These are phyloP conservation scores for Hypoxylon sp. DNA, from an alignment of 2,329 filamentous ascomycete species.

Conservation along the genomic window DNA sequence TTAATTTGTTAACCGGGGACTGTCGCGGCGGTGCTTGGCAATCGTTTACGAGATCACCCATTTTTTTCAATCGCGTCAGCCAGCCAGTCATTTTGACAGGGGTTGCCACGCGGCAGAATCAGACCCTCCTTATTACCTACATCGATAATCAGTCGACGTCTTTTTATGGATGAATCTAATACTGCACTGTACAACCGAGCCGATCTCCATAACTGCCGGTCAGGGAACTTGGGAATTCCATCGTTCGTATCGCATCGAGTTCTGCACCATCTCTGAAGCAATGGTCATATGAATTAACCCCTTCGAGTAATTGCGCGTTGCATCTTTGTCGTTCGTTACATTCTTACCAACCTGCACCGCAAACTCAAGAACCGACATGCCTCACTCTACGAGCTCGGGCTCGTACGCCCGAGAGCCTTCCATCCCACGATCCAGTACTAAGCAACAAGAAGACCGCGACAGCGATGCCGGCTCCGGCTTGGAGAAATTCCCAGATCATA, in stretches of 20 bases:
- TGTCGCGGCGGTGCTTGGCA: conserved; percentile 31
- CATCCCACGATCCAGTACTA: conserved; percentile 49
- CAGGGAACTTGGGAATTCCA: conserved; percentile 18
- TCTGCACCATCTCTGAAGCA: conserved; percentile 34
- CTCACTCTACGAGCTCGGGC: conserved; percentile 52
- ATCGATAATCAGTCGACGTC: conserved; percentile 20
- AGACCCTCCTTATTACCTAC: conserved; percentile 34
- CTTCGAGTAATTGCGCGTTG: conserved; percentile 43
- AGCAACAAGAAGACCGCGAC: conserved; percentile 46
- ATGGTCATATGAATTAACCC: conserved; percentile 47
- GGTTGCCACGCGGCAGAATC: conserved; percentile 44
- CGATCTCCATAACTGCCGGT: conserved; percentile 29
- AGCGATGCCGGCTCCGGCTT: conserved; percentile 49
- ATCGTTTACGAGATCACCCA: conserved; percentile 33
- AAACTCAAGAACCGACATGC: conserved; percentile 47
- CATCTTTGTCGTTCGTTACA: conserved; percentile 50
- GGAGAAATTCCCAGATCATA: conserved; percentile 55
- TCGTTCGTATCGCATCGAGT: conserved; percentile 29
- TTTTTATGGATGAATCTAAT: conserved; percentile 35
- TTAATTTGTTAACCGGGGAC: conserved; percentile 34
- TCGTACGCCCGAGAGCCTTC: conserved; percentile 52
- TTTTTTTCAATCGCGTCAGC: conserved; percentile 40
- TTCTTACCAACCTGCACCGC: conserved; percentile 36
- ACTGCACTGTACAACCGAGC: conserved; percentile 34
- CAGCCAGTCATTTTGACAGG: conserved; percentile 43